phyloP scores from a whole-genome alignment of 495 filamentous ascomycete genomes.

The Penicillium angulare region DNA sequence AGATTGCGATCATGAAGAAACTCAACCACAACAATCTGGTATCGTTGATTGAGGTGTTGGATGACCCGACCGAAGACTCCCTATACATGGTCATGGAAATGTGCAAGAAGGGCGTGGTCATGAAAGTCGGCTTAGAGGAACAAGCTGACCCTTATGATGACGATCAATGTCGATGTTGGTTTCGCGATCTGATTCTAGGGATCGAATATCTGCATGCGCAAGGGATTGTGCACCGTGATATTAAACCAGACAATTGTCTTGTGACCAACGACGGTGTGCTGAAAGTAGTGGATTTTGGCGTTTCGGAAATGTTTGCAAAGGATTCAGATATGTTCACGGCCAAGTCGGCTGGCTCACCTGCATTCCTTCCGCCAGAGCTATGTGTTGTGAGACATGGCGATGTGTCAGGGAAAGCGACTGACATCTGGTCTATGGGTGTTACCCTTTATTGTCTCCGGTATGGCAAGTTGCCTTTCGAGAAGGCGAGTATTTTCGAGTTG shows the following conservation, averaged over 20 bases:
- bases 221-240: constrained; percentile 93
- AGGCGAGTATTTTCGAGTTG: constrained; percentile 74
- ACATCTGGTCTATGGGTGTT: constrained; percentile 99
- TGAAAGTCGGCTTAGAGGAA: constrained; percentile 92
- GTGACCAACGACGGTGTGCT: constrained; percentile 87
- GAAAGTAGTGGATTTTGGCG: constrained; percentile 97
- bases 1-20: constrained; percentile 99
- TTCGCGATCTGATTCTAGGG: constrained; percentile 90
- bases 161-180: constrained; percentile 85
- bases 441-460: constrained; percentile 91
- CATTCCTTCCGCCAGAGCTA: constrained; percentile 90
- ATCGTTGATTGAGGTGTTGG: constrained; percentile 88
- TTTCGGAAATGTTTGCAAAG: constrained; percentile 98
- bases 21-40: constrained; percentile 91
- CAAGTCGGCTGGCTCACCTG: constrained; percentile 92
- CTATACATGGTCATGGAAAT: constrained; percentile 98
- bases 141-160: constrained; percentile 77
- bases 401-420: constrained; percentile 83
- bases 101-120: constrained; percentile 97
- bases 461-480: constrained; percentile 81
- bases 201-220: constrained; percentile 97
- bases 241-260: constrained; percentile 96
- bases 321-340: constrained; percentile 83
- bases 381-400: constrained; percentile 87
- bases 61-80: constrained; percentile 93